Evolutionary conservation across 2,329 filamentous ascomycete genomes (phyloP), one percentile per base, ranked within the genome.

Genomic region (Penicillium sp.): DNA sequence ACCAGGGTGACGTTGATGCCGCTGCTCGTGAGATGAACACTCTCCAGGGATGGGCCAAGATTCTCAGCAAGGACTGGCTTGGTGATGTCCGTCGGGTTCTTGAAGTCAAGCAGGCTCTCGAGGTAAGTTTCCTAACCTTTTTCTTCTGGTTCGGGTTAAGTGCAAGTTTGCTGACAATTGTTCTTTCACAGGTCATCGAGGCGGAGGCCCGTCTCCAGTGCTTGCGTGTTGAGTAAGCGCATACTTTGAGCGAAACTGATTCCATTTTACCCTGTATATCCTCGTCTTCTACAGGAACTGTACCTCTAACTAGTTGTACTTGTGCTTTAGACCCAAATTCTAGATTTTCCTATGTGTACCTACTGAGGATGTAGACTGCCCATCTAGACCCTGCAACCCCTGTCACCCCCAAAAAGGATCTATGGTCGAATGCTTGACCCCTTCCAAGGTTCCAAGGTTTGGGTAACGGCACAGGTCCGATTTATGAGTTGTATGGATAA

Each of bases 11-110:
- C 68, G 77, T 99, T 53, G 94, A 99, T 73, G 87, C 83, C 49
- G 94, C 94, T 3, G 92, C 94, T 13, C 83, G 94, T 61, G 94
- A 99, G 78, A 94, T 99, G 88, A 99, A 97, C 71, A 85, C 87
- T 1, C 80, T 99, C 44, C 83, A 88, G 57, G 94, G 94, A 24
- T 99, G 94, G 94, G 92, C 93, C 45, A 96, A 94, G 82, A 93
- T 92, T 39, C 77, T 99, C 70, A 95, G 90, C 75, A 87, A 89
- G 68, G 94, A 99, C 75, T 99, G 94, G 94, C 77, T 99, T 63
- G 83, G 82, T 48, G 94, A 99, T 80, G 89, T 92, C 58, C 86
- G 94, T 72, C 89, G 92, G 77, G 90, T 96, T 61, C 80, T 99
- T 68, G 94, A 99, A 78, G 94, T 97, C 61, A 88, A 90, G 77